phyloP scores from a whole-genome alignment of 768 basidiomycete species.

The Tubosaeta sp. region DNA sequence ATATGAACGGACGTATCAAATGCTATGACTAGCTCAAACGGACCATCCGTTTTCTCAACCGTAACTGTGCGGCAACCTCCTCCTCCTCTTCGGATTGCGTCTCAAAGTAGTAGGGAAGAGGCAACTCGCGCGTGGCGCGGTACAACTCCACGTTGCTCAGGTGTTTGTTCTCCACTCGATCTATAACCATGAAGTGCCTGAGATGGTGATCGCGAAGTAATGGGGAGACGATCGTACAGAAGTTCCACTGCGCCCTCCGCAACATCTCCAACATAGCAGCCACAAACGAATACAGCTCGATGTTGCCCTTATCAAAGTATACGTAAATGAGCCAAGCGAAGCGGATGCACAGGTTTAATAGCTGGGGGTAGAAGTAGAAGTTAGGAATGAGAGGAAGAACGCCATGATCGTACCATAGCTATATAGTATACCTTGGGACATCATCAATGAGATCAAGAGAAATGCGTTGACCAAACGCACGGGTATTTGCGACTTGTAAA shows the following conservation, averaged over 20 bases:
- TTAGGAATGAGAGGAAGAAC: background rate
- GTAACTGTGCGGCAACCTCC: slow-evolving; percentile 12
- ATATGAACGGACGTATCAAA: no score
- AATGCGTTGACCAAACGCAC: slow-evolving; percentile 35
- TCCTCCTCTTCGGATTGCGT: slow-evolving; percentile 42
- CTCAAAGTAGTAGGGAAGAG: slow-evolving; percentile 71
- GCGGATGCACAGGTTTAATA: slow-evolving; percentile 68
- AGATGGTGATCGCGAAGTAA: background rate
- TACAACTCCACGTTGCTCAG: slow-evolving; percentile 91
- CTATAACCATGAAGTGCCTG: slow-evolving; percentile 30
- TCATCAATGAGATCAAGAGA: background rate
- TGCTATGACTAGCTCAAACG: slow-evolving; percentile 15
- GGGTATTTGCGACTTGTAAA: slow-evolving; percentile 61
- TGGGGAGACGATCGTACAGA: slow-evolving; percentile 50
- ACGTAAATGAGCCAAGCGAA: slow-evolving; percentile 85
- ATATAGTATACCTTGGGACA: slow-evolving; percentile 66
- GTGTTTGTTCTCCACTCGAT: slow-evolving; percentile 87
- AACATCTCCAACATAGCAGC: slow-evolving; percentile 70
- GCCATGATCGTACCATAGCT: slow-evolving; percentile 52
- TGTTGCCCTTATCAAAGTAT: slow-evolving; percentile 44
- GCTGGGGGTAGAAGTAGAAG: slow-evolving; percentile 34
- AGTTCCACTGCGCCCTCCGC: slow-evolving; percentile 88
- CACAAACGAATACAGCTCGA: slow-evolving; percentile 61
- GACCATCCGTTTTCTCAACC: slow-evolving; percentile 13
- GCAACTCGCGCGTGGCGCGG: slow-evolving; percentile 80